Evolutionary conservation across 208 protist genomes (phyloP).

Genomic region (Strigomonas culicis): DNA sequence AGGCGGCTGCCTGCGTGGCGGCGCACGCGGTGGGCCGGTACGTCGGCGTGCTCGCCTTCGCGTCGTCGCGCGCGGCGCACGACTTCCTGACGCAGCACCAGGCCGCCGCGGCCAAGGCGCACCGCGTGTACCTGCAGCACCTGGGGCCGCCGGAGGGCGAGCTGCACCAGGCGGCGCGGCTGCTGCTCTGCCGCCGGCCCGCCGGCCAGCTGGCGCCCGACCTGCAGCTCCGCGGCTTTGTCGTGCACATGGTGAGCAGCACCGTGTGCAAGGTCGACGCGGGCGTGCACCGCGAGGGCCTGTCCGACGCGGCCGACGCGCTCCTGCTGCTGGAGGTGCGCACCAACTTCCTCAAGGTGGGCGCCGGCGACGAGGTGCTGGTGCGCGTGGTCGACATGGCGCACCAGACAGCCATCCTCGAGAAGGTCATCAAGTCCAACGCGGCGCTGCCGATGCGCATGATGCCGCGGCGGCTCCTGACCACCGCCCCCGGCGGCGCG

Average conservation of each 20-base stretch:
- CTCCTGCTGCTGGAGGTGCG: constrained; percentile 43
- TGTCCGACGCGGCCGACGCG: constrained; percentile 14
- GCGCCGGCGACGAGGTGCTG: constrained; percentile 50
- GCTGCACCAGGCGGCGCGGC: constrained; percentile 14
- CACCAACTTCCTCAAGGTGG: constrained; percentile 71
- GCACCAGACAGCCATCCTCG: constrained; percentile 15
- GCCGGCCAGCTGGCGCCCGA: constrained; percentile 27
- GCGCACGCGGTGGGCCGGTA: constrained; percentile 39
- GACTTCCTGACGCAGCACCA: constrained; percentile 50
- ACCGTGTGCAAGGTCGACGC: constrained; percentile 60
- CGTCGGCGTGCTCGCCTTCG: constrained; percentile 42
- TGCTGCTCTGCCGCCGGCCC: constrained; percentile 19
- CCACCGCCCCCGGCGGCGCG: neutral
- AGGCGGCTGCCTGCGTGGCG: constrained; percentile 21
- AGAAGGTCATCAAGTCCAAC: neutral
- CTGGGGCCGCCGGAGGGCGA: constrained; percentile 21
- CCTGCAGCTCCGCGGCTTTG: constrained; percentile 49
- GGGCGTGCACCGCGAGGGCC: constrained; percentile 29
- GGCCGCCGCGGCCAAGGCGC: constrained; percentile 25
- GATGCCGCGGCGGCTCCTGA: neutral
- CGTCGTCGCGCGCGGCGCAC: constrained; percentile 37
- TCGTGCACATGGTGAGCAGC: constrained; percentile 43
- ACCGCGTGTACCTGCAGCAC: constrained; percentile 38
- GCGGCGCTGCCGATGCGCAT: neutral
- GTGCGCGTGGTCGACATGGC: constrained; percentile 40